These are phyloP conservation scores for Penicillium sp. DNA, from an alignment of 2,329 filamentous ascomycete species.

Conservation along the genomic window DNA sequence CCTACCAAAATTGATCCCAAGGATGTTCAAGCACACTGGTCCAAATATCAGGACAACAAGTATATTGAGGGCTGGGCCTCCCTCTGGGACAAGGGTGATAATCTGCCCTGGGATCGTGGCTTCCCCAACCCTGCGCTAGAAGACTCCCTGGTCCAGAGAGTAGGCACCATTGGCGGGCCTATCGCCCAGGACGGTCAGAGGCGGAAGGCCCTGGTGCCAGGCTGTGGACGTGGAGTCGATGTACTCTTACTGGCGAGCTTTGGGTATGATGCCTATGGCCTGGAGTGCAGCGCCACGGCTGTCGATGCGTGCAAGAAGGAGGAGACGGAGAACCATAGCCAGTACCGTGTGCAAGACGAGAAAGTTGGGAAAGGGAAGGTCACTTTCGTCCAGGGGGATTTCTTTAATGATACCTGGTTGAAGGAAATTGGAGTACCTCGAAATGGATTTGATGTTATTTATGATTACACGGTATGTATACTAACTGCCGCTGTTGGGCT, in stretches of 20 bases:
- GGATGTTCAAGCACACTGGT: conserved; percentile 38
- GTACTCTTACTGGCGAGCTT: conserved; percentile 66
- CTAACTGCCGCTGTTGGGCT: background rate
- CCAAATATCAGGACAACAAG: conserved; percentile 33
- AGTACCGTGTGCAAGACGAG: conserved; percentile 33
- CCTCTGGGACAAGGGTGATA: conserved; percentile 50
- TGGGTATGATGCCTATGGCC: conserved; percentile 70
- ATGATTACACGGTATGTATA: conserved; percentile 56
- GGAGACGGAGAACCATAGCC: conserved; percentile 27
- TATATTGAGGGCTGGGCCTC: conserved; percentile 49
- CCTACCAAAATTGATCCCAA: conserved; percentile 15
- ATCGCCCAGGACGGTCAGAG: conserved; percentile 24
- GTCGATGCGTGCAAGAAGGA: conserved; percentile 35
- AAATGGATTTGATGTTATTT: conserved; percentile 47
- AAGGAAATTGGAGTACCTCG: conserved; percentile 26
- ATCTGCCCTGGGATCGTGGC: conserved; percentile 56
- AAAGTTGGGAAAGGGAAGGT: conserved; percentile 33
- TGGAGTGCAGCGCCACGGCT: conserved; percentile 59
- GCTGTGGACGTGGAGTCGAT: conserved; percentile 78
- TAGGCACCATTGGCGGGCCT: conserved; percentile 33
- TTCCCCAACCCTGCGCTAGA: conserved; percentile 54
- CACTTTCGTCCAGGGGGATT: conserved; percentile 41
- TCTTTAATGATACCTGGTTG: conserved; percentile 42
- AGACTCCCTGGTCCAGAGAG: conserved; percentile 44
- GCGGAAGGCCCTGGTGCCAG: conserved; percentile 65